Base-by-base conservation (phyloP, 148 eudicot genomes). In the Chenopodium berlandieri region DNA sequence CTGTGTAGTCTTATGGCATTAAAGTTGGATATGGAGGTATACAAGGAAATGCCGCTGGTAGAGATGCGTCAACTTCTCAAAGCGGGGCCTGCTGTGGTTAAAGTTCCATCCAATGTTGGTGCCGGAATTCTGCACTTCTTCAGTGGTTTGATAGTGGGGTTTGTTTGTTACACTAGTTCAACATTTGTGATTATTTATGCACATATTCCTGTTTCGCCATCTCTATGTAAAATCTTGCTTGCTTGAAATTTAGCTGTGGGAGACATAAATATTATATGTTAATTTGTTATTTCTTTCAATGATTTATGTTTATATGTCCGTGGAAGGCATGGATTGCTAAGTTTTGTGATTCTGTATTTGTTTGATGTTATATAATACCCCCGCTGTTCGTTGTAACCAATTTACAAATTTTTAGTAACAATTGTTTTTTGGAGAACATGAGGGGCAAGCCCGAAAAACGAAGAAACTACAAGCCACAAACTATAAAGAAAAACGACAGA, bases 1-100 rank as follows among this genome's bases (percentile, higher is more conserved):
- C 52, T 76, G 75, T 83, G 87, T 88, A 95, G 99, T 95, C 97
- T 7, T 85, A 90, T 58, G 99, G 99, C 52, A 95, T 95, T 56
- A 95, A 95, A 86, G 91, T 95, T 52, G 99, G 99, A 84, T 93
- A 91, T 79, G 97, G 97, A n/a, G 96, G 96, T 75, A 86, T 93
- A 30, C 97, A 89, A 30, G 97, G 97, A 78, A 80, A 92, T 34
- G 83, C 97, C 19, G 87, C 90, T 31, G 97, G 97, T 72, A 90
- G 96, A 87, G 96, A 91, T 79, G 91, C 92, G 22, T 82, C 93
- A 9, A 76, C 89, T 81, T 84, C 97, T 79, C 97, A 90, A 88
- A 89, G 85, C 31, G 97, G 98, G 19, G 91, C 87, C 34, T 94
- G 98, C 77, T 94, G 98, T 86, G 85, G 88, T 82, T 93, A 82